Evolutionary conservation across 164 flowering plant genomes (phyloP), one percentile per base, ranked within the genome.

Genomic region (Vitis amurensis): DNA sequence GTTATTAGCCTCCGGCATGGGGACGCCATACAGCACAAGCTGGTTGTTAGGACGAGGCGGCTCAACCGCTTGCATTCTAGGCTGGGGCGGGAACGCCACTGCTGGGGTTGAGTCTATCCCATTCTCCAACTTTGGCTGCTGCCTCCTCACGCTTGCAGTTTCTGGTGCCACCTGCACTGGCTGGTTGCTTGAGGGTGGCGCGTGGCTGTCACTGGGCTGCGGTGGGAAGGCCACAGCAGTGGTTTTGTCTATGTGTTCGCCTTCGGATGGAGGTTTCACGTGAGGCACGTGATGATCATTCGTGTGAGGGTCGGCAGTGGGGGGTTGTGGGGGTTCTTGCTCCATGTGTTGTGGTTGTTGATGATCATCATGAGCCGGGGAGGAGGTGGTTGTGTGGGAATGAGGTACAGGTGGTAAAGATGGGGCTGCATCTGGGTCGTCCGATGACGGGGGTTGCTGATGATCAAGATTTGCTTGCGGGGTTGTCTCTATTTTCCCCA

Each of bases 161-260:
- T 4, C 44, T 6, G 44, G n/a, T 53, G 14, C 14, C n/a, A 13
- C 14, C 4, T 13, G 56, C 27, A 23, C 1, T 23, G 27, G 27
- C 56, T 53, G 56, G 17, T 53, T 53, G 56, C n/a, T 53, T 53
- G 14, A n/a, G n/a, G 56, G 56, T 53, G 56, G 56, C 56, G 56
- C n/a, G 56, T 53, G n/a, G n/a, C 14, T 12, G n/a, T 53, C 16
- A 1, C 4, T 53, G 6, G 56, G 6, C 17, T 6, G 16, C 3
- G 56, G 56, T 14, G 56, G 16, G 56, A 14, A 53, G 11, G 56
- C 56, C 56, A 53, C 56, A 13, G n/a, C 16, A 14, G 16, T 12
- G 56, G n/a, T 53, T 4, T 14, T 13, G 56, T 53, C 56, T 13
- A 53, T 53, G 16, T 53, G 27, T 23, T 23, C 27, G 1, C 27